Evolutionary conservation across 441 rosid species (phyloP).

Genomic region (Arabidopsis hybrid): DNA sequence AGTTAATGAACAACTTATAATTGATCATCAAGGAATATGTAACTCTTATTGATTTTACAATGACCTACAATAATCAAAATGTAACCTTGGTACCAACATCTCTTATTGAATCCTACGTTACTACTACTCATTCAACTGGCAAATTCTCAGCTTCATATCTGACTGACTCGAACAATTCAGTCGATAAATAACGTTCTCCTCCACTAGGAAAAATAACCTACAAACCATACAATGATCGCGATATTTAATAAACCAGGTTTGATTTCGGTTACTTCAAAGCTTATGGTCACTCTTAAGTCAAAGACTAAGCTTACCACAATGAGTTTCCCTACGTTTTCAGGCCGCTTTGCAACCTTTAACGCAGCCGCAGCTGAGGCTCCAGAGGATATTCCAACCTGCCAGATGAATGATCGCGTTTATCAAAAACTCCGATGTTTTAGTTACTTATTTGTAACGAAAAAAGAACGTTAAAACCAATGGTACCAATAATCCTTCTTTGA

Average conservation of each 20-base stretch:
- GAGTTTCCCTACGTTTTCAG: conserved; percentile 59
- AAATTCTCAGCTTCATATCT: conserved; percentile 69
- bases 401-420: neutral
- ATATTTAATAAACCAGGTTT: neutral
- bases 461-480: neutral
- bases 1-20: conserved; percentile 22
- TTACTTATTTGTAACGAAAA: neutral
- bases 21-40: conserved; percentile 17
- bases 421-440: neutral
- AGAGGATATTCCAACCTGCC: conserved; percentile 59
- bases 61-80: neutral
- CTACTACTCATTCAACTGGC: conserved; percentile 49
- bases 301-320: conserved; percentile 45
- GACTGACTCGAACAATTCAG: conserved; percentile 76
- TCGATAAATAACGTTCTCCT: conserved; percentile 87
- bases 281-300: neutral
- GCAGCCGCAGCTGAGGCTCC: conserved; percentile 64
- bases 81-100: neutral
- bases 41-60: conserved; percentile 3
- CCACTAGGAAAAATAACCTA: conserved; percentile 89
- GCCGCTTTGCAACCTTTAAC: conserved; percentile 52
- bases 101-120: neutral
- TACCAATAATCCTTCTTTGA: conserved; percentile 83
- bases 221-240: neutral
- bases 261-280: neutral